Percentiles rank a stretch among this genome's conserved stretches.
These are phyloP conservation scores for Glaciozyma antarctica DNA, from an alignment of 768 basidiomycete genomes.

Conservation along the genomic window DNA sequence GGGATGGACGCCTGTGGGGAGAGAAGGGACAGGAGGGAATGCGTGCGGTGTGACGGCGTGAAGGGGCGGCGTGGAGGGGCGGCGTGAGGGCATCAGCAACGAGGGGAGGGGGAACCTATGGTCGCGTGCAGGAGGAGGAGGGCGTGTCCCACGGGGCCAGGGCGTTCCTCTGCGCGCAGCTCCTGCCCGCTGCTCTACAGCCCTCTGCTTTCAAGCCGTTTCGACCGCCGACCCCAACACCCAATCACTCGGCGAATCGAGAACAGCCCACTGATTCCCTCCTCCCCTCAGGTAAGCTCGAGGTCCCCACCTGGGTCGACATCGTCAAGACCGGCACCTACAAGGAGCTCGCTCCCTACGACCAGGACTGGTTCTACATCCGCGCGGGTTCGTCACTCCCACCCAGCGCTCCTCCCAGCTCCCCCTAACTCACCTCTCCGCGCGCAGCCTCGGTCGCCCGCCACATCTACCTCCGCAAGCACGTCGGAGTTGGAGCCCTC, in stretches of 20 bases:
- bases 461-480: conserved; percentile 56
- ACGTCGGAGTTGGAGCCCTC: conserved; percentile 48
- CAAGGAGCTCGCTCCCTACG: conserved; percentile 98
- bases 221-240: no score
- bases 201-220: no score
- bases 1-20: background rate
- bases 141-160: no score
- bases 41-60: no score
- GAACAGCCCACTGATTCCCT: conserved; percentile 34
- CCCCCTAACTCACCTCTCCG: background rate
- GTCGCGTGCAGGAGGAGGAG: background rate
- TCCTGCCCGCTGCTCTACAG: background rate
- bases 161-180: background rate
- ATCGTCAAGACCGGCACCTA: conserved; percentile 94
- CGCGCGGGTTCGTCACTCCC: conserved; percentile 67
- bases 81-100: no score
- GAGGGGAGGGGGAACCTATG: background rate
- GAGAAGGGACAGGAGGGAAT: no score
- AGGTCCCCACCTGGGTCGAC: conserved; percentile 97
- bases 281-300: conserved; percentile 66
- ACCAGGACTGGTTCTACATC: conserved; percentile 99
- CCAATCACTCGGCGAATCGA: background rate
- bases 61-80: background rate
- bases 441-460: conserved; percentile 12
- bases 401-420: conserved; percentile 51